Base-by-base conservation (phyloP, 2,329 filamentous ascomycete genomes). In the Taxawa tesnikishii region DNA sequence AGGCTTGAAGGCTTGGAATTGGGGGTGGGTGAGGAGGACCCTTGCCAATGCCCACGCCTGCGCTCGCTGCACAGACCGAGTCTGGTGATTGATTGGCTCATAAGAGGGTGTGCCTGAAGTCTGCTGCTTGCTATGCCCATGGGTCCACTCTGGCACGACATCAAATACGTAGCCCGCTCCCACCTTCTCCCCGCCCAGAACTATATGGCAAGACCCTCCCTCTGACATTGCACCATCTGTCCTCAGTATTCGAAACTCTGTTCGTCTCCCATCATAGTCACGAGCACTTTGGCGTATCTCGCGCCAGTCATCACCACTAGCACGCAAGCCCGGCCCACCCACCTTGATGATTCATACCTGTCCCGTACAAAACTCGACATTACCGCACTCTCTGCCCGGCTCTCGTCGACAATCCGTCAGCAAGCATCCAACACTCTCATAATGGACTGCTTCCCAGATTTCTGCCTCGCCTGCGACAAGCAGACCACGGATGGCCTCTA, bases 381-480 rank as follows among this genome's bases (percentile, higher is more conserved):
- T n/a, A 23, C 19, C 2, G n/a, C 19, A n/a, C n/a, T n/a, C 19
- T 8, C 19, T 8, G 19, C n/a, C 19, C 8, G n/a, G 8, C 19
- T 8, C 19, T 23, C n/a, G 8, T 23, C 19, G 19, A n/a, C 19
- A 23, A 8, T n/a, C n/a, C n/a, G 8, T 8, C n/a, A 8, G 8
- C 19, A 23, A 23, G 8, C 19, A 23, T 23, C 19, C 19, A 23
- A 23, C 19, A 23, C 19, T 23, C 19, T 23, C 15, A 42, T 29
- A 30, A 65, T 67, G 60, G 62, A 65, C 51, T 94, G 87, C 84
- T 82, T 82, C 48, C 83, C 81, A 58, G 79, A 92, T 60, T 94
- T 84, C 72, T 94, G 87, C 69, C 75, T 94, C 48, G 77, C 81
- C 64, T 94, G 87, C 67, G 87, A 94, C 63, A 79, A 80, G 62